These are phyloP conservation scores for Flaveria robusta DNA, from an alignment of 129 eudicot species.

Conservation along the genomic window DNA sequence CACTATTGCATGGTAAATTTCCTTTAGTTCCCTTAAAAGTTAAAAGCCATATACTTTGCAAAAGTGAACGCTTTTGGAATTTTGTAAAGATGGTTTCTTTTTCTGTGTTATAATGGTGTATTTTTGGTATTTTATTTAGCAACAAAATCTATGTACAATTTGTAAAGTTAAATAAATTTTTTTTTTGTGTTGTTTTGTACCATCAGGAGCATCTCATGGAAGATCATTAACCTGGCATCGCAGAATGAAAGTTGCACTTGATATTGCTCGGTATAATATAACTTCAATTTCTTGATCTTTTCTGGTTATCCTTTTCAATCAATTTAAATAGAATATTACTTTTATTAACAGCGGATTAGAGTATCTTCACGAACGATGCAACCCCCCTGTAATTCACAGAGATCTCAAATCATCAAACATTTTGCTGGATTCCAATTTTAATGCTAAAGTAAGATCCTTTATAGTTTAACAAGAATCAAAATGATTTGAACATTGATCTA, in stretches of 20 bases:
- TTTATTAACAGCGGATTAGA: conserved; percentile 69
- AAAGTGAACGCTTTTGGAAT: conserved; percentile 20
- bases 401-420: conserved; percentile 88
- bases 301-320: not conserved
- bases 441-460: conserved; percentile 71
- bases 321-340: not conserved
- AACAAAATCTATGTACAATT: not conserved
- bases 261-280: conserved; percentile 67
- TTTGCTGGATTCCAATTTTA: conserved; percentile 84
- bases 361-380: conserved; percentile 88
- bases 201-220: conserved; percentile 74
- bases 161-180: not conserved
- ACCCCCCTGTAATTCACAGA: conserved; percentile 87
- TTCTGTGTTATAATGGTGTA: not conserved
- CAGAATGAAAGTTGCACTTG: conserved; percentile 89
- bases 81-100: conserved; percentile 14
- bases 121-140: not conserved
- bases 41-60: not conserved
- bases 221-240: conserved; percentile 71
- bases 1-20: conserved; percentile 76
- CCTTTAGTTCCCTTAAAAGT: conserved; percentile 19
- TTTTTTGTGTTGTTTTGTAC: not conserved
- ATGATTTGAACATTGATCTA: conserved; percentile 12
- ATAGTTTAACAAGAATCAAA: conserved; percentile 9
- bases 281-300: not conserved